Percentiles rank a stretch among this genome's conserved stretches.
phyloP scores from a whole-genome alignment of 2,329 filamentous ascomycete species.

The Fusarium armeniacum region DNA sequence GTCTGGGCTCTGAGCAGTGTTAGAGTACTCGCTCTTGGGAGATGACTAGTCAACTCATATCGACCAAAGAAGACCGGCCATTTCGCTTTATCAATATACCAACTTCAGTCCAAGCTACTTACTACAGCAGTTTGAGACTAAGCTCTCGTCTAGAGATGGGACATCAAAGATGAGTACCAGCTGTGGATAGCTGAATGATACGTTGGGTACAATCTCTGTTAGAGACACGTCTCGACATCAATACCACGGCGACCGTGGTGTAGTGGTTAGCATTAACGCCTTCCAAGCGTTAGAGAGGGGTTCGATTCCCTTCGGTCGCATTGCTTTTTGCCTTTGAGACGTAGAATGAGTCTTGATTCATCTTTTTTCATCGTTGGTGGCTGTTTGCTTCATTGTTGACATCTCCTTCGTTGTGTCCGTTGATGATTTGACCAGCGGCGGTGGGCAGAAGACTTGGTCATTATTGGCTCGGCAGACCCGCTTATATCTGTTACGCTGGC shows the following conservation, averaged over 20 bases:
- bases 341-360: background rate
- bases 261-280: constrained; percentile 20
- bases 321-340: background rate
- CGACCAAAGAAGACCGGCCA: too few relatives aligned
- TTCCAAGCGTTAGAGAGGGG: constrained; percentile 23
- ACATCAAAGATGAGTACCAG: background rate
- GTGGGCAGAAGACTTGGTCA: background rate
- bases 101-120: too few relatives aligned
- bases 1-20: background rate
- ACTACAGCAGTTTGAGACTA: too few relatives aligned
- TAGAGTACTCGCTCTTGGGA: background rate
- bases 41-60: too few relatives aligned
- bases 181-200: accelerated
- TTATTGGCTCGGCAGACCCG: background rate
- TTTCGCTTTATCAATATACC: too few relatives aligned
- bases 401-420: background rate
- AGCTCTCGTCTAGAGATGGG: too few relatives aligned
- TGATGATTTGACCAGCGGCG: background rate
- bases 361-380: background rate
- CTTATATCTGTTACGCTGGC: background rate
- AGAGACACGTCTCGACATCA: background rate
- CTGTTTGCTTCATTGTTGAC: background rate
- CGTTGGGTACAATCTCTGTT: background rate
- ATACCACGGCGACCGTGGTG: constrained; percentile 1
- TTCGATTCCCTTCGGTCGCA: constrained; percentile 21